phyloP scores from a whole-genome alignment of 805 yeast species.

The Saccharomycodes ludwigii region DNA sequence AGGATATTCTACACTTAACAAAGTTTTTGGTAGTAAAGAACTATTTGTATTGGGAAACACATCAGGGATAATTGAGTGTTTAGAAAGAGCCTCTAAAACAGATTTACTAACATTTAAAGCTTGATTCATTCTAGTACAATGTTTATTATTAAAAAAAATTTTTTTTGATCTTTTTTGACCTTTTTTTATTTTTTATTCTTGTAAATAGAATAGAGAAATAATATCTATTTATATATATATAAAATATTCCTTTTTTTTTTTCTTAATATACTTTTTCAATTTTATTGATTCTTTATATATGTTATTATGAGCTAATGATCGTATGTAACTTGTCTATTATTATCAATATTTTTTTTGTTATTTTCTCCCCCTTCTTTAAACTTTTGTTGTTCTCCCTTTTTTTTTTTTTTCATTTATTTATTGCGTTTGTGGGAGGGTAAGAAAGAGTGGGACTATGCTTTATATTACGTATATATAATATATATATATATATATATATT shows the following conservation, averaged over 20 bases:
- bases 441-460: no score
- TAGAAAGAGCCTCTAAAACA: conserved; percentile 14
- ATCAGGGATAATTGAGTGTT: conserved; percentile 19
- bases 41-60: conserved; percentile 8
- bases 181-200: not conserved
- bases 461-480: no score
- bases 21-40: conserved; percentile 14
- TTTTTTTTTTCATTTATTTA: no score
- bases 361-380: no score
- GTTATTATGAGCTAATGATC: no score
- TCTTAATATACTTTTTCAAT: no score
- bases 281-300: no score
- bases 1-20: conserved; percentile 18
- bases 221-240: not conserved
- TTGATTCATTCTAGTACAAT: conserved; percentile 2
- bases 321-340: no score
- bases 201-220: not conserved
- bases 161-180: not conserved
- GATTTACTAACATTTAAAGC: conserved; percentile 8
- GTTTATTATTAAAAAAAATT: conserved; percentile 1
- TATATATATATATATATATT: no score
- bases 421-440: no score
- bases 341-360: no score
- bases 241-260: not conserved
- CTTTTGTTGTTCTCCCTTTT: no score